Conservation (phyloP, 2,329 filamentous ascomycete genomes). For the Arthrobotrys pseudoclavata region DNA sequence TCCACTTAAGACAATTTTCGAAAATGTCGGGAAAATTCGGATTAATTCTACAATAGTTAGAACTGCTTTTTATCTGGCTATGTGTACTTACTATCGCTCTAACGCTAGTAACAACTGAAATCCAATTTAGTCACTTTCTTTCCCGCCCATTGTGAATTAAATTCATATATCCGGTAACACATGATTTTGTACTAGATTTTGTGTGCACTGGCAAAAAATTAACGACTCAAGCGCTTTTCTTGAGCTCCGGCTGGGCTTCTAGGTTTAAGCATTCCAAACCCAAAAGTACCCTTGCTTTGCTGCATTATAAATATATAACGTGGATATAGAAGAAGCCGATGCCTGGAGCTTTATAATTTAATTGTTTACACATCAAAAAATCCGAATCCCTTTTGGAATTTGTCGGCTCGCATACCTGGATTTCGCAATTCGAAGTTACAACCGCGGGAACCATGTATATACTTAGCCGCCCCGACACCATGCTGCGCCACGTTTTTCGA, state of each 20-base stretch:
- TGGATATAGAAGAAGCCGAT: not conserved
- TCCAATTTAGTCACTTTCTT: too few species aligned
- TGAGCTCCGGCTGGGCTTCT: not conserved
- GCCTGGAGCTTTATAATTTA: not conserved
- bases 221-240: not conserved
- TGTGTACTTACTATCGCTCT: too few species aligned
- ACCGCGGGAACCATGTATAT: not conserved
- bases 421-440: constrained; percentile 15
- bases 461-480: not conserved
- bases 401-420: not conserved
- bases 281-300: not conserved
- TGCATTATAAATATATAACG: constrained; percentile 10
- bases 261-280: not conserved
- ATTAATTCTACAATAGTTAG: too few species aligned
- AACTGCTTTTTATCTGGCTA: too few species aligned
- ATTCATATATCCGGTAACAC: not conserved
- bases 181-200: not conserved
- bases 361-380: constrained; percentile 4
- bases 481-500: constrained; percentile 2
- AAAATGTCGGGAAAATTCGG: too few species aligned
- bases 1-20: too few species aligned
- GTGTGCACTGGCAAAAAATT: not conserved
- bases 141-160: not conserved
- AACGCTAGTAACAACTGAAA: too few species aligned
- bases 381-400: not conserved